Conservation (phyloP, 2,329 filamentous ascomycete species). For the Bipolaris sorokiniana region DNA sequence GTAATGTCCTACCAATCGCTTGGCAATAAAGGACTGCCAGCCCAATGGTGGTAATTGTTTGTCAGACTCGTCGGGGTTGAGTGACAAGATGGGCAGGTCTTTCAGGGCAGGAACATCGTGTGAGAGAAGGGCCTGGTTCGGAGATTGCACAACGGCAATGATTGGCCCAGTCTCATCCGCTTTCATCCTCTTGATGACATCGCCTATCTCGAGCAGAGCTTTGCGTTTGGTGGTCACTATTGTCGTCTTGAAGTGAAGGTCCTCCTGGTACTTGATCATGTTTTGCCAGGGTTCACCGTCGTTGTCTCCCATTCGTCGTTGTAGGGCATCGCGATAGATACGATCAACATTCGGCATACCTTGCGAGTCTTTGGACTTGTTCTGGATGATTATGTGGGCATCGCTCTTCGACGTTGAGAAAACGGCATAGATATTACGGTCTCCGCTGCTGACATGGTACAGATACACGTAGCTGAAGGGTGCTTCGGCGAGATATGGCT, state of each 20-base stretch:
- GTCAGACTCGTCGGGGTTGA: constrained; percentile 83
- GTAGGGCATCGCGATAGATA: constrained; percentile 80
- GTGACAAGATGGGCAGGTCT: constrained; percentile 81
- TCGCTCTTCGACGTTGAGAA: constrained; percentile 84
- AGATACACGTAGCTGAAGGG: constrained; percentile 85
- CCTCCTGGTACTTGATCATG: constrained; percentile 85
- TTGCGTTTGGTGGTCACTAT: constrained; percentile 91
- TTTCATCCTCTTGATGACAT: constrained; percentile 86
- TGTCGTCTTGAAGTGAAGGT: constrained; percentile 81
- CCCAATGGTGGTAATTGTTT: constrained; percentile 87
- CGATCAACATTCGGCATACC: constrained; percentile 89
- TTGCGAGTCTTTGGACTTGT: constrained; percentile 79
- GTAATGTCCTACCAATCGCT: constrained; percentile 85
- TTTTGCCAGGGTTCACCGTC: constrained; percentile 76
- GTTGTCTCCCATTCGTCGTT: constrained; percentile 68
- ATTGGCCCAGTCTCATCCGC: constrained; percentile 81
- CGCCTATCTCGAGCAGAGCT: constrained; percentile 84
- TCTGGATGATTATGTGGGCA: constrained; percentile 87
- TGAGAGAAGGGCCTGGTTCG: constrained; percentile 77
- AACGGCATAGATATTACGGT: constrained; percentile 89
- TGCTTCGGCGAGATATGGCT: constrained; percentile 76
- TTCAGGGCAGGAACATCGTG: constrained; percentile 84
- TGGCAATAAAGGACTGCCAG: constrained; percentile 90
- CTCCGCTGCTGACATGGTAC: constrained; percentile 89
- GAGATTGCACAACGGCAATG: constrained; percentile 89